Conservation (phyloP, 1,284 basidiomycete species). For the Malassezia yamatoensis region DNA sequence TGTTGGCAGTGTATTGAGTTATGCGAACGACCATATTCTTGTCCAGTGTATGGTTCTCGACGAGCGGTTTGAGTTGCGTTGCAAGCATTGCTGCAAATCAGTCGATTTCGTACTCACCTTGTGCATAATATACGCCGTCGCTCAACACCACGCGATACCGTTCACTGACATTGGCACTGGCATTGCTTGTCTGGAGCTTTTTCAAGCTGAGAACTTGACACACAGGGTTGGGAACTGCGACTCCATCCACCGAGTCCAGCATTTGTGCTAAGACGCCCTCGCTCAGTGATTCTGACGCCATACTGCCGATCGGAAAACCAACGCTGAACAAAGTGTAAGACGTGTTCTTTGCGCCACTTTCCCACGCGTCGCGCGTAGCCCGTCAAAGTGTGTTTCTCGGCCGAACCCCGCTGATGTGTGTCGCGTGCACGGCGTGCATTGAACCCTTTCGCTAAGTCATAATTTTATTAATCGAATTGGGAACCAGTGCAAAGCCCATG, state of each 20-base stretch:
- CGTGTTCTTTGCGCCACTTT: no score
- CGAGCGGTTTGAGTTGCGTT: constrained; percentile 72
- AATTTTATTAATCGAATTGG: no score
- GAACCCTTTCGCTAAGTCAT: no score
- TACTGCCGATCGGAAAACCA: not conserved
- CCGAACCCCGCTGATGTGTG: not conserved
- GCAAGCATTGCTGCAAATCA: constrained; percentile 67
- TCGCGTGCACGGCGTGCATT: not conserved
- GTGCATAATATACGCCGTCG: constrained; percentile 41
- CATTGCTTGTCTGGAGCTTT: constrained; percentile 32
- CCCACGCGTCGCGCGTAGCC: no score
- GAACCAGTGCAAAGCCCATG: no score
- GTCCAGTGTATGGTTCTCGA: constrained; percentile 60
- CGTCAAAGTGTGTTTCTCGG: no score
- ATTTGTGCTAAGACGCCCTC: constrained; percentile 37
- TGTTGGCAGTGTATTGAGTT: constrained; percentile 70
- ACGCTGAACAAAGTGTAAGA: no score
- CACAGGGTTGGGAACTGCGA: constrained; percentile 29
- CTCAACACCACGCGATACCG: constrained; percentile 45
- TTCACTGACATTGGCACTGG: constrained; percentile 30
- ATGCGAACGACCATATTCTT: constrained; percentile 67
- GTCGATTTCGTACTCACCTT: constrained; percentile 21
- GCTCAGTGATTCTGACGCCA: constrained; percentile 23
- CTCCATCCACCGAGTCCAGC: constrained; percentile 30
- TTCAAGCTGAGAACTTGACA: constrained; percentile 46